Conservation (phyloP, 164 flowering plant genomes). For the Berberis thunbergii region DNA sequence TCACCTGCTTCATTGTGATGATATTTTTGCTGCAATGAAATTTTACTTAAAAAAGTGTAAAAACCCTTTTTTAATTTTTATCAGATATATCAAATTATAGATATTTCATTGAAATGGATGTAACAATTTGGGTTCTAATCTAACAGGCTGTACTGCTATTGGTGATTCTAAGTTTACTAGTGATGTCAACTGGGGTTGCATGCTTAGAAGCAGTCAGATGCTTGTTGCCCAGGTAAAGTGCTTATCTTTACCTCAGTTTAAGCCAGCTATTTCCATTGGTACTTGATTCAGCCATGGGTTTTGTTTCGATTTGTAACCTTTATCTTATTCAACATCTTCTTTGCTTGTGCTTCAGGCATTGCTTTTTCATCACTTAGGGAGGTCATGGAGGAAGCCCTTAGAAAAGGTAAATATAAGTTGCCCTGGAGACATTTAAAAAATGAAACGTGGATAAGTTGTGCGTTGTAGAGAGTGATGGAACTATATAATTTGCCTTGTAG, state of each 20-base stretch:
- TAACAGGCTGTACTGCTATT: conserved; percentile 64
- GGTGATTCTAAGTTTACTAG: conserved; percentile 70
- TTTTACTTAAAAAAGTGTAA: not conserved
- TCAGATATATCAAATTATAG: too few relatives aligned
- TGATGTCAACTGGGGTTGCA: conserved; percentile 93
- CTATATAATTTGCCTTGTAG: conserved; percentile 8
- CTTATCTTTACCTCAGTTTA: not conserved
- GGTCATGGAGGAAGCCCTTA: conserved; percentile 76
- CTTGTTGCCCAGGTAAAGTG: conserved; percentile 78
- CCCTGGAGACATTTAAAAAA: not conserved
- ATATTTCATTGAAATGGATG: not conserved
- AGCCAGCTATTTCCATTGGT: not conserved
- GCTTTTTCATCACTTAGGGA: conserved; percentile 66
- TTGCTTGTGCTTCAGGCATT: conserved; percentile 47
- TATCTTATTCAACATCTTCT: too few relatives aligned
- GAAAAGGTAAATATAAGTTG: conserved; percentile 34
- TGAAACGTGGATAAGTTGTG: not conserved
- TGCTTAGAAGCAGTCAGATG: conserved; percentile 99
- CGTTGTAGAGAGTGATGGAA: conserved; percentile 7
- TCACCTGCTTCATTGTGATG: not conserved
- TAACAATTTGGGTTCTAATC: conserved; percentile 2
- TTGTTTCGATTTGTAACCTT: not conserved
- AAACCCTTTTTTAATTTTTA: not conserved
- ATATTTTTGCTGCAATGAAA: not conserved
- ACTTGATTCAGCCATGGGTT: too few relatives aligned